phyloP scores from a whole-genome alignment of 495 filamentous ascomycete species.

The Elaphomyces granulatus region DNA sequence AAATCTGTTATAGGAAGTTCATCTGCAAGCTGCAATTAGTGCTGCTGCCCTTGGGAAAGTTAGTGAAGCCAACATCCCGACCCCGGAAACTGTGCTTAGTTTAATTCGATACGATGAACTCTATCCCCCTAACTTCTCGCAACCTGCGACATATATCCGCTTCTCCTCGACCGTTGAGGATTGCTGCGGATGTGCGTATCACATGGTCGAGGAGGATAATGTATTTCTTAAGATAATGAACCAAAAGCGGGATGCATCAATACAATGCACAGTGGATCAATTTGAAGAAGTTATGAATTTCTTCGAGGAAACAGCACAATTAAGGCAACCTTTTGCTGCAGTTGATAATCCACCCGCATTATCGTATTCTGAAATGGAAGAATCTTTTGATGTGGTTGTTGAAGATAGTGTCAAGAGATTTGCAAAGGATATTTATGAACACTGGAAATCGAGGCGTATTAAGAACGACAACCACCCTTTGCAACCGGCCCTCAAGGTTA shows the following conservation, averaged over 20 bases:
- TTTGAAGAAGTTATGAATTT: constrained; percentile 93
- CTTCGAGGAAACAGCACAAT: constrained; percentile 72
- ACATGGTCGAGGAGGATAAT: constrained; percentile 84
- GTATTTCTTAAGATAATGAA: constrained; percentile 74
- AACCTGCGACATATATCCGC: constrained; percentile 87
- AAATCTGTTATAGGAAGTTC: constrained; percentile 68
- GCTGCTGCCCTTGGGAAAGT: constrained; percentile 62
- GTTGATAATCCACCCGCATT: constrained; percentile 76
- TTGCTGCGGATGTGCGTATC: constrained; percentile 72
- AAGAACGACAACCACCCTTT: constrained; percentile 50
- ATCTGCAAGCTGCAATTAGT: constrained; percentile 86
- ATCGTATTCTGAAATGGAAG: constrained; percentile 64
- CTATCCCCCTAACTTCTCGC: constrained; percentile 62
- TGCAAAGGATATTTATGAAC: constrained; percentile 75
- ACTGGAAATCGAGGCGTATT: constrained; percentile 69
- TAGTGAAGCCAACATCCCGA: constrained; percentile 65
- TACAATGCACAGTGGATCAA: constrained; percentile 67
- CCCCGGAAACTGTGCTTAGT: constrained; percentile 64
- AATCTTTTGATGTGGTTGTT: constrained; percentile 58
- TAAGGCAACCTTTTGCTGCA: constrained; percentile 71
- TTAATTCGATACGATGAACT: constrained; percentile 72
- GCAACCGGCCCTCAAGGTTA: constrained; percentile 59
- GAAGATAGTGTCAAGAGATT: constrained; percentile 51
- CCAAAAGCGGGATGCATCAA: constrained; percentile 45
- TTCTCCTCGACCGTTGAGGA: constrained; percentile 98